phyloP scores from a whole-genome alignment of 768 basidiomycete genomes.

The Leucogyrophana mollusca region DNA sequence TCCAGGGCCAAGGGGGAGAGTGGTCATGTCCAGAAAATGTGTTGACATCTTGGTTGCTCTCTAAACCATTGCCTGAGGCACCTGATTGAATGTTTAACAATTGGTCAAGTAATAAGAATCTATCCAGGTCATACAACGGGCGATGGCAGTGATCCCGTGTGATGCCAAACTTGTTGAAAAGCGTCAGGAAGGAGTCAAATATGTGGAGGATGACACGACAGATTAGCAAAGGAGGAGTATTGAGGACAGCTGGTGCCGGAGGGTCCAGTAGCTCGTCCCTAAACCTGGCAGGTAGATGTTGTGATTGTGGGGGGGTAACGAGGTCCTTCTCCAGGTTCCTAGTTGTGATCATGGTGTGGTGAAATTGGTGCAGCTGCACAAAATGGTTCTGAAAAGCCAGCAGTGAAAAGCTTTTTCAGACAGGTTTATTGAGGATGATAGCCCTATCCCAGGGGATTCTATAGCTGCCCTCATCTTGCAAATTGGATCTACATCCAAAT shows the following conservation, averaged over 20 bases:
- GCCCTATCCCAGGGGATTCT: too few relatives aligned
- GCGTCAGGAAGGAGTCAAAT: conserved; percentile 11
- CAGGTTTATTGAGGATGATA: too few relatives aligned
- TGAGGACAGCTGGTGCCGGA: neutral
- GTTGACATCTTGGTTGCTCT: too few relatives aligned
- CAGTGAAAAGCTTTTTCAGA: too few relatives aligned
- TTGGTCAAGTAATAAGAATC: neutral
- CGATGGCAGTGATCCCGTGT: conserved; percentile 12
- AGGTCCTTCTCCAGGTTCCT: too few relatives aligned
- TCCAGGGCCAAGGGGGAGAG: conserved; percentile 13
- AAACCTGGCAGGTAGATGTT: neutral
- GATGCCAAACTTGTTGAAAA: conserved; percentile 14
- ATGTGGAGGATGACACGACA: conserved; percentile 11
- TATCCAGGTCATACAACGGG: conserved; percentile 5
- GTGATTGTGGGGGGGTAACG: too few relatives aligned
- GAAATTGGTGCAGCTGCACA: too few relatives aligned
- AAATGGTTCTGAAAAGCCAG: too few relatives aligned
- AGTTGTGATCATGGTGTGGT: too few relatives aligned
- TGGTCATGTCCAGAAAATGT: neutral
- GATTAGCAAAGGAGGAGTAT: neutral
- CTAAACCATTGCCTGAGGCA: neutral
- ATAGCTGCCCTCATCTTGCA: too few relatives aligned
- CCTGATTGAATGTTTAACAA: neutral
- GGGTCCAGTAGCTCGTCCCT: conserved; percentile 9
- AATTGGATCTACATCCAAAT: too few relatives aligned